These are phyloP conservation scores for Dactylellina drechsleri DNA, from an alignment of 2,329 filamentous ascomycete genomes.

Conservation along the genomic window DNA sequence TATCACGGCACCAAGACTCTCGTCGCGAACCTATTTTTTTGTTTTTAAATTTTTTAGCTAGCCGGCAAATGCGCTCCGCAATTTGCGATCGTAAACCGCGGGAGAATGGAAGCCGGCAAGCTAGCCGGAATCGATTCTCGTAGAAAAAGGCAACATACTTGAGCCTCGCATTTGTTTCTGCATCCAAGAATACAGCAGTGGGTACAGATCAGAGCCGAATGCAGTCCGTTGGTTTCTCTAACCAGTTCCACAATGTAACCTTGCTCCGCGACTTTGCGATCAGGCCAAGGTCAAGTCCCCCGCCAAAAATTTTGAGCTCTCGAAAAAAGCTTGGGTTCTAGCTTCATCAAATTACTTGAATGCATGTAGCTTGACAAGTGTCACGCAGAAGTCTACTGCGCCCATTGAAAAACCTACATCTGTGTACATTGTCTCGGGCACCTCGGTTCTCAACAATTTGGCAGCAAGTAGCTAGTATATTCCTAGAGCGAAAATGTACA, in stretches of 20 bases:
- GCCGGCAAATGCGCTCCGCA: conserved; percentile 18
- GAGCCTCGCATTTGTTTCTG: conserved; percentile 34
- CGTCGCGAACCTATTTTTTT: not conserved
- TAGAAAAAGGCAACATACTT: conserved; percentile 7
- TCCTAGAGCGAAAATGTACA: conserved; percentile 12
- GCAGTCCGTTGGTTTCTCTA: conserved; percentile 30
- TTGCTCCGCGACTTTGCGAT: conserved; percentile 21
- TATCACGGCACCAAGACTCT: not conserved
- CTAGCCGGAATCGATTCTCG: conserved; percentile 6
- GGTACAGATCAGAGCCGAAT: conserved; percentile 34
- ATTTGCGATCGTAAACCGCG: conserved; percentile 4
- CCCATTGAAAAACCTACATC: conserved; percentile 8
- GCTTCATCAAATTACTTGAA: not conserved
- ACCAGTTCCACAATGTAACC: conserved; percentile 42
- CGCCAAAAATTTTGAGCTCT: no score
- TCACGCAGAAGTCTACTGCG: conserved; percentile 2
- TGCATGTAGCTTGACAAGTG: conserved; percentile 14
- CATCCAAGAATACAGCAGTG: conserved; percentile 13
- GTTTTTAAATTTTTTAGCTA: conserved; percentile 1
- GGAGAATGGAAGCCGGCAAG: conserved; percentile 21
- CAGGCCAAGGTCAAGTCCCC: no score
- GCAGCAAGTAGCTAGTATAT: not conserved
- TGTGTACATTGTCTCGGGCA: not conserved
- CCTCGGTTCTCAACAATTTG: not conserved
- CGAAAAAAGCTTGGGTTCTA: no score